Evolutionary conservation across 305 asterid species (phyloP).

Genomic region (Salvia sclarea): DNA sequence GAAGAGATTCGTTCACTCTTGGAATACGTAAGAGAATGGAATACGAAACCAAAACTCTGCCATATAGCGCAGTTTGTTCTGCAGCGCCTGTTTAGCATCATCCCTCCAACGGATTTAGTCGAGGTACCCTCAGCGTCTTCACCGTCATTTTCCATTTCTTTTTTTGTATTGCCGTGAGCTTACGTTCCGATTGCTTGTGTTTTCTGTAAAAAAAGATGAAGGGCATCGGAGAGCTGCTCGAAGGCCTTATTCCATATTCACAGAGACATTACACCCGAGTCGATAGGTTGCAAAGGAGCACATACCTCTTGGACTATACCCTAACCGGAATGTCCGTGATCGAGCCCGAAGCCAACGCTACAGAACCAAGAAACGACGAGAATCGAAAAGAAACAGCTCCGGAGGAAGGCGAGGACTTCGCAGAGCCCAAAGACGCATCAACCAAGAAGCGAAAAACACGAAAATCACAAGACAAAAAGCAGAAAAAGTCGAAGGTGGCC

Average conservation of each 20-base stretch:
- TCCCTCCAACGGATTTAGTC: conserved; percentile 69
- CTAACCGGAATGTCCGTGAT: conserved; percentile 75
- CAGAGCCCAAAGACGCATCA: conserved; percentile 37
- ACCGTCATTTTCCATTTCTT: background rate
- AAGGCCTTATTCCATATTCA: conserved; percentile 82
- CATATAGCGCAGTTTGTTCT: conserved; percentile 82
- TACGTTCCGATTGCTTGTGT: background rate
- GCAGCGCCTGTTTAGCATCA: conserved; percentile 44
- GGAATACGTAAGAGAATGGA: conserved; percentile 90
- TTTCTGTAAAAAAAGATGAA: conserved; percentile 50
- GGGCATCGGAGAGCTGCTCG: conserved; percentile 72
- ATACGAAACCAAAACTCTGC: conserved; percentile 84
- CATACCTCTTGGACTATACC: conserved; percentile 76
- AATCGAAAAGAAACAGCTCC: conserved; percentile 20
- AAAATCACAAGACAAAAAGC: conserved; percentile 51
- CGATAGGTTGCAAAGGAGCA: conserved; percentile 74
- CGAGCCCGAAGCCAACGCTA: conserved; percentile 56
- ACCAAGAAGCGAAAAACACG: conserved; percentile 57
- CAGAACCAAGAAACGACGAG: conserved; percentile 34
- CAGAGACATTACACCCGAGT: conserved; percentile 80
- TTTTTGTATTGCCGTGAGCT: background rate
- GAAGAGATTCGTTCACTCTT: conserved; percentile 63
- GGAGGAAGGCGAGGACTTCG: conserved; percentile 25
- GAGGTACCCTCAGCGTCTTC: conserved; percentile 52
- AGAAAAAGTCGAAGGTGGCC: conserved; percentile 58